Evolutionary conservation across 2,329 filamentous ascomycete genomes (phyloP), one percentile per base, ranked within the genome.

Genomic region (Ophiostoma perfectum): DNA sequence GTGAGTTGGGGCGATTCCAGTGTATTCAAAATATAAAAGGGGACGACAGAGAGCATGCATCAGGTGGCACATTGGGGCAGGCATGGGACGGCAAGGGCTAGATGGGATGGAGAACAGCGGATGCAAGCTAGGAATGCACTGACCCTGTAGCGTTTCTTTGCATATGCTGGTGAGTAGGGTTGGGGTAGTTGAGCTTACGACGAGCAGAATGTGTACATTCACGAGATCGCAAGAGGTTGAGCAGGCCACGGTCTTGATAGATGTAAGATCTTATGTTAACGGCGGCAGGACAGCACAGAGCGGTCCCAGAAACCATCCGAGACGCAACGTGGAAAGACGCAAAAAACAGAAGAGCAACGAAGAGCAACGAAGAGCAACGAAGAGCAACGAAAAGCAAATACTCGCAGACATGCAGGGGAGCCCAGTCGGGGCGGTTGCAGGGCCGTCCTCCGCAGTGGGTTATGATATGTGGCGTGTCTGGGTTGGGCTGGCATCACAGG

Each of bases 51-150:
- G 49, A 55, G 27, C 27, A 27, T 27, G 27, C 49, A 14, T 55
- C n/a, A 55, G 49, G 12, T 55, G 49, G 47, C 47, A 52, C 47
- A 6, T 52, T n/a, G 18, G 47, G 11, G 8, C 9, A 52, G n/a
- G 18, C n/a, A 55, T 55, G 18, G 49, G 49, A 55, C 49, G 49
- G 49, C n/a, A 55, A 55, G 49, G 49, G 49, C n/a, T 55, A 55
- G 18, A 55, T 55, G 49, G 27, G 47, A 18, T 52, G 47, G 4
- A 45, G 9, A 45, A 45, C 42, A 45, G 47, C 47, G 47, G 16
- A 8, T 16, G 16, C n/a, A 5, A 55, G 49, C 49, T 36, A 9
- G 49, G 27, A 7, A 55, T 27, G 7, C 18, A n/a, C 49, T 8
- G 8, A 18, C n/a, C 14, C n/a, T 36, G n/a, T 55, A 36, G 18